phyloP scores from a whole-genome alignment of 1,139 yeast genomes.

The Blastobotrys persicus region DNA sequence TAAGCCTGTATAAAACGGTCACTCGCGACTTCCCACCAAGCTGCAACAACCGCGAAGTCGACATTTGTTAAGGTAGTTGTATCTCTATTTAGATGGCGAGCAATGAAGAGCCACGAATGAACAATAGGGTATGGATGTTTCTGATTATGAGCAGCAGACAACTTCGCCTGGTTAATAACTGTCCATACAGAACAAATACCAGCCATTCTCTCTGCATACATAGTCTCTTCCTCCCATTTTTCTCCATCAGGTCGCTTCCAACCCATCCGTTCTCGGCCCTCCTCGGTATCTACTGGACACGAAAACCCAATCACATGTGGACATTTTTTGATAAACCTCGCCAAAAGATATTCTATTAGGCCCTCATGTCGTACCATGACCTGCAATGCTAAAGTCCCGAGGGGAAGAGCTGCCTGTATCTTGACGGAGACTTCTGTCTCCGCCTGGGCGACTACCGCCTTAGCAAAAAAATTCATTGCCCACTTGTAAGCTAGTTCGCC shows the following conservation, averaged over 20 bases:
- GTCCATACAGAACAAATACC: conserved; percentile 84
- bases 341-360: conserved; percentile 62
- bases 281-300: conserved; percentile 72
- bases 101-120: conserved; percentile 65
- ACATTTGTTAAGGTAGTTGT: conserved; percentile 53
- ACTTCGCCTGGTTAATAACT: conserved; percentile 51
- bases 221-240: conserved; percentile 70
- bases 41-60: conserved; percentile 68
- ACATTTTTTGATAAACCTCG: conserved; percentile 87
- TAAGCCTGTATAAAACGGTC: conserved; percentile 52
- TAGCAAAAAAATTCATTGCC: conserved; percentile 78
- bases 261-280: conserved; percentile 83
- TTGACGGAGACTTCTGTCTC: conserved; percentile 87
- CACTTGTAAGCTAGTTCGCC: conserved; percentile 59
- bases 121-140: conserved; percentile 54
- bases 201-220: conserved; percentile 79
- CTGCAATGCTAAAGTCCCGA: conserved; percentile 63
- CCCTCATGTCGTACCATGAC: conserved; percentile 61
- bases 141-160: conserved; percentile 32
- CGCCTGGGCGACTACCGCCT: conserved; percentile 84
- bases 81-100: conserved; percentile 65
- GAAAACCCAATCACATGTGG: conserved; percentile 83
- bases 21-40: conserved; percentile 94
- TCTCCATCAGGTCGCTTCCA: conserved; percentile 61
- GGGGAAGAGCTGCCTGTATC: conserved; percentile 74